phyloP scores from a whole-genome alignment of 495 filamentous ascomycete genomes.

The Tuber borchii region DNA sequence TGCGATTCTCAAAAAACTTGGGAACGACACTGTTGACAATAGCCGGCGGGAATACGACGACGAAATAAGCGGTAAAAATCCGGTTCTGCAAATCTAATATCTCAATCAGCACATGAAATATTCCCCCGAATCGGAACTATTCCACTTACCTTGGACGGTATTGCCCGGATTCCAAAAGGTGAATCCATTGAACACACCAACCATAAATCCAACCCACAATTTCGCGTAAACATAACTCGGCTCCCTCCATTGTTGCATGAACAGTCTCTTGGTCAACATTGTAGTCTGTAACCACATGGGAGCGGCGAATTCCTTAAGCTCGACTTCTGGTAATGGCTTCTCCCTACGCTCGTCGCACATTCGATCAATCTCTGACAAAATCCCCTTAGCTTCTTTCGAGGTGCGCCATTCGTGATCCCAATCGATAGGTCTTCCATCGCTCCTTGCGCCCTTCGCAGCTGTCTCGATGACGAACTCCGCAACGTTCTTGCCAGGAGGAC shows the following conservation, averaged over 20 bases:
- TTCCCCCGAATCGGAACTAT: neutral
- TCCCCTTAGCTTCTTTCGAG: slow-evolving; percentile 50
- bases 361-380: slow-evolving; percentile 54
- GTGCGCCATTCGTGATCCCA: slow-evolving; percentile 66
- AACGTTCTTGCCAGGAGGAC: slow-evolving; percentile 62
- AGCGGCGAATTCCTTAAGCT: slow-evolving; percentile 56
- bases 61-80: slow-evolving; percentile 71
- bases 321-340: slow-evolving; percentile 43
- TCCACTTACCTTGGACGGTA: slow-evolving; percentile 43
- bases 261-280: slow-evolving; percentile 56
- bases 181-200: slow-evolving; percentile 72
- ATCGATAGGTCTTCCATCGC: slow-evolving; percentile 53
- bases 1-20: slow-evolving; percentile 70
- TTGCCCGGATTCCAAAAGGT: slow-evolving; percentile 73
- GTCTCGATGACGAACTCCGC: slow-evolving; percentile 85
- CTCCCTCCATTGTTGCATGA: slow-evolving; percentile 61
- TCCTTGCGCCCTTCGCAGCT: slow-evolving; percentile 52
- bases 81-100: slow-evolving; percentile 65
- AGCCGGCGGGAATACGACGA: slow-evolving; percentile 67
- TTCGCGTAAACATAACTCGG: slow-evolving; percentile 65
- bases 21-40: slow-evolving; percentile 67
- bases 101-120: neutral
- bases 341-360: slow-evolving; percentile 53
- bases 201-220: slow-evolving; percentile 58
- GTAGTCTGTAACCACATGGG: slow-evolving; percentile 52